phyloP scores from a whole-genome alignment of 306 rosid genomes.

The Cucumis melo region DNA sequence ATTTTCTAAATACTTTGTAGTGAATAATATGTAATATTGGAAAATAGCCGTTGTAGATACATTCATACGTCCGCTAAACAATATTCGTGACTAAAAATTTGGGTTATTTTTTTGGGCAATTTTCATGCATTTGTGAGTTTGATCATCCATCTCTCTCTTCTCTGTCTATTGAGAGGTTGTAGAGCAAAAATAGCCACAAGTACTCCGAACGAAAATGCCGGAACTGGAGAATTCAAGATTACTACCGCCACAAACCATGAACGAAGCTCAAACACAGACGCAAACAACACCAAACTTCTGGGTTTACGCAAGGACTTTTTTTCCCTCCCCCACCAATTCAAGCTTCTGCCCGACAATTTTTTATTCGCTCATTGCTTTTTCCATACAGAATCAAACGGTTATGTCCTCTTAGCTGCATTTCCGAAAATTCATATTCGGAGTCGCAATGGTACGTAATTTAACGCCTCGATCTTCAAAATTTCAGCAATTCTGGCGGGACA shows the following conservation, averaged over 20 bases:
- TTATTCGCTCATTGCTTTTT: not conserved
- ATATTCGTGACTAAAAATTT: too few relatives aligned
- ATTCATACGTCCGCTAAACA: too few relatives aligned
- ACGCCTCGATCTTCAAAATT: not conserved
- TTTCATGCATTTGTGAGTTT: not conserved
- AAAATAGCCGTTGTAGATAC: too few relatives aligned
- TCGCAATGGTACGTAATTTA: not conserved
- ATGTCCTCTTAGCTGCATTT: not conserved
- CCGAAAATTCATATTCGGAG: not conserved
- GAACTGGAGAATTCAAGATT: conserved; percentile 3
- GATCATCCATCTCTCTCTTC: not conserved
- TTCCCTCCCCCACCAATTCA: not conserved
- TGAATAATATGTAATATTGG: too few relatives aligned
- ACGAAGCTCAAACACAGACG: not conserved
- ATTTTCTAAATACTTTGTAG: too few relatives aligned
- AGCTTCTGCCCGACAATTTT: not conserved
- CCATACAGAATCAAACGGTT: not conserved
- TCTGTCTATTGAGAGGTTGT: not conserved
- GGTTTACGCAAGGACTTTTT: not conserved
- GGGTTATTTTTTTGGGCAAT: not conserved
- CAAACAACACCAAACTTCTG: not conserved
- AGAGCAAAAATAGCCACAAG: conserved; percentile 3
- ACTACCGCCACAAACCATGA: conserved; percentile 2
- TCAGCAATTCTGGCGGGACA: not conserved
- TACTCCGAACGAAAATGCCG: conserved; percentile 9